Percentiles rank a stretch among this genome's conserved stretches.
These are phyloP conservation scores for Phaeosphaeriaceae sp. DNA, from an alignment of 2,329 filamentous ascomycete genomes.

Conservation along the genomic window DNA sequence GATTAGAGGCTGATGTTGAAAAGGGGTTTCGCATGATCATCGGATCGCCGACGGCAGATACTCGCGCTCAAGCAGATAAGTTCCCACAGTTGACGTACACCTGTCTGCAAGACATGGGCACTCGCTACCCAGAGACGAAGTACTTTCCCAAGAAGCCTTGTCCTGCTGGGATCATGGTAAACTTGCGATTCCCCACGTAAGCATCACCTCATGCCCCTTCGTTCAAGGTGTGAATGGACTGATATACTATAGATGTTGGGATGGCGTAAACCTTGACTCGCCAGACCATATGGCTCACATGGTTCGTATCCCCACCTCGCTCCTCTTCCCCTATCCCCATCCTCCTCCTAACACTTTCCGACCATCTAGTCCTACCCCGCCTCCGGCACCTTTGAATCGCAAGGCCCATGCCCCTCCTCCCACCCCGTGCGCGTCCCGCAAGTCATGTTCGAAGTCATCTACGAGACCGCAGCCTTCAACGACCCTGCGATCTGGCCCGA, in stretches of 20 bases:
- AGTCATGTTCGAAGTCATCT: slow-evolving; percentile 37
- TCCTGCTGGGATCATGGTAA: slow-evolving; percentile 53
- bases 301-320: neutral
- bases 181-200: slow-evolving; percentile 49
- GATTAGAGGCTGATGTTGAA: neutral
- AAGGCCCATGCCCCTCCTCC: slow-evolving; percentile 58
- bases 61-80: slow-evolving; percentile 42
- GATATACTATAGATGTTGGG: slow-evolving; percentile 52
- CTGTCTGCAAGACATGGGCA: slow-evolving; percentile 50
- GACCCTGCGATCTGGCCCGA: slow-evolving; percentile 26
- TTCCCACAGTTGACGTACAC: slow-evolving; percentile 57
- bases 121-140: slow-evolving; percentile 50
- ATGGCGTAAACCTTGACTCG: slow-evolving; percentile 31
- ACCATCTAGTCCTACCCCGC: slow-evolving; percentile 18
- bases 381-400: slow-evolving; percentile 33
- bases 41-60: slow-evolving; percentile 29
- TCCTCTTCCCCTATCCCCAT: neutral
- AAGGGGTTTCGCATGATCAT: slow-evolving; percentile 38
- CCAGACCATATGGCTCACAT: slow-evolving; percentile 35
- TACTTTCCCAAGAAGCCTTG: slow-evolving; percentile 51
- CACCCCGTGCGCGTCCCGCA: slow-evolving; percentile 51
- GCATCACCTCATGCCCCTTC: neutral
- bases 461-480: slow-evolving; percentile 47
- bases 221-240: neutral
- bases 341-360: neutral